phyloP scores from a whole-genome alignment of 805 yeast species.

The Lipomyces sp. region DNA sequence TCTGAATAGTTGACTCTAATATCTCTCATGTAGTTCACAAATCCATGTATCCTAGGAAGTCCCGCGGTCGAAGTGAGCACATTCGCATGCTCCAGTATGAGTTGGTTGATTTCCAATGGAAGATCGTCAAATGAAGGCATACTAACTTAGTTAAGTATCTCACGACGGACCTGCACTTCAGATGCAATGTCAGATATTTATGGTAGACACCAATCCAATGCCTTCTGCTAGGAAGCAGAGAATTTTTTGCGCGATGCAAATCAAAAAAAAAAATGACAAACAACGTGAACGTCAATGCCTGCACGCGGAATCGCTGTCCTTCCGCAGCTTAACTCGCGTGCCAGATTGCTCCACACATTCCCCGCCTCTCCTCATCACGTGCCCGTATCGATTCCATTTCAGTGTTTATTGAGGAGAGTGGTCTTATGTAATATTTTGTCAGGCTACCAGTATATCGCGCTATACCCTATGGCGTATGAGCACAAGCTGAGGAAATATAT shows the following conservation, averaged over 20 bases:
- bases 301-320: not conserved
- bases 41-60: not conserved
- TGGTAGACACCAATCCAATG: not conserved
- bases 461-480: not conserved
- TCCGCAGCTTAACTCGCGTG: not conserved
- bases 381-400: too few relatives aligned
- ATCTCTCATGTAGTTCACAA: not conserved
- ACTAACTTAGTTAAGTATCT: not conserved
- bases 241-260: not conserved
- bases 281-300: not conserved
- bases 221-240: not conserved
- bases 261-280: not conserved
- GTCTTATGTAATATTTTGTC: too few relatives aligned
- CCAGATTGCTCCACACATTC: not conserved
- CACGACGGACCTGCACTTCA: not conserved
- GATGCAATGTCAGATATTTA: not conserved
- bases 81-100: not conserved
- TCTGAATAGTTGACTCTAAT: not conserved
- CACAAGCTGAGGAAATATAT: too few relatives aligned
- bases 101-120: not conserved
- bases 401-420: too few relatives aligned
- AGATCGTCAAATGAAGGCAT: constrained; percentile 2
- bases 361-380: not conserved
- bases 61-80: not conserved
- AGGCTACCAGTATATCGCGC: not conserved